Conservation (phyloP, 345 rosid genomes). For the Eucalyptus brandiana region DNA sequence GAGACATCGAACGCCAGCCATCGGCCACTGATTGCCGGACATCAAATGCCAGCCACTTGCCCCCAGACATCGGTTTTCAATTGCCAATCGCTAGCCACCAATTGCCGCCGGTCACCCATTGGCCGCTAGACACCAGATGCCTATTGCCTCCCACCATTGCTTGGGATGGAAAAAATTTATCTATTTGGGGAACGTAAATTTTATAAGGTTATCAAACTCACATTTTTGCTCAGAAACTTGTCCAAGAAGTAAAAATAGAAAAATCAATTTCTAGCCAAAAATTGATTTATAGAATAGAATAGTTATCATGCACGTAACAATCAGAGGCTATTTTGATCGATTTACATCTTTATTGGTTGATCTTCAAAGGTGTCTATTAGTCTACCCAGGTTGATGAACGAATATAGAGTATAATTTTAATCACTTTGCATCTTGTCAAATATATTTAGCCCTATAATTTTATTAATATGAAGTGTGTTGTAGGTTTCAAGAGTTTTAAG, state of each 20-base stretch:
- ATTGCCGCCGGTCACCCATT: fast-evolving
- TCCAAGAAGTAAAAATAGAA: no score
- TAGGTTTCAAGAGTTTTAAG: not conserved
- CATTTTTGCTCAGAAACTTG: no score
- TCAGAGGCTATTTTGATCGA: not conserved
- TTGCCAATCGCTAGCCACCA: fast-evolving
- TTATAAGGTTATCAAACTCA: no score
- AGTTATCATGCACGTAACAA: fast-evolving
- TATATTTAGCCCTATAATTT: no score
- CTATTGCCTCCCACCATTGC: no score
- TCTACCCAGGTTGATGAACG: fast-evolving
- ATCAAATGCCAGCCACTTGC: fast-evolving
- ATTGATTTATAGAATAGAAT: fast-evolving
- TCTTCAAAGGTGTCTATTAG: not conserved
- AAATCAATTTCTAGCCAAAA: no score
- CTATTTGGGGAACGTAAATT: no score
- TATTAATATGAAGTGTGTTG: not conserved
- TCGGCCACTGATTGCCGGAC: fast-evolving
- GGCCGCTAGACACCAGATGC: fast-evolving
- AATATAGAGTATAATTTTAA: no score
- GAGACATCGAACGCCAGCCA: fast-evolving
- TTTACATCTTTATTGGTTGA: not conserved
- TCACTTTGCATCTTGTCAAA: not conserved
- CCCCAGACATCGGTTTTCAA: fast-evolving
- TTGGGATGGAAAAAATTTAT: fast-evolving